Evolutionary conservation across 148 eudicot species (phyloP).

Genomic region (Rhododendron ferrugineum): DNA sequence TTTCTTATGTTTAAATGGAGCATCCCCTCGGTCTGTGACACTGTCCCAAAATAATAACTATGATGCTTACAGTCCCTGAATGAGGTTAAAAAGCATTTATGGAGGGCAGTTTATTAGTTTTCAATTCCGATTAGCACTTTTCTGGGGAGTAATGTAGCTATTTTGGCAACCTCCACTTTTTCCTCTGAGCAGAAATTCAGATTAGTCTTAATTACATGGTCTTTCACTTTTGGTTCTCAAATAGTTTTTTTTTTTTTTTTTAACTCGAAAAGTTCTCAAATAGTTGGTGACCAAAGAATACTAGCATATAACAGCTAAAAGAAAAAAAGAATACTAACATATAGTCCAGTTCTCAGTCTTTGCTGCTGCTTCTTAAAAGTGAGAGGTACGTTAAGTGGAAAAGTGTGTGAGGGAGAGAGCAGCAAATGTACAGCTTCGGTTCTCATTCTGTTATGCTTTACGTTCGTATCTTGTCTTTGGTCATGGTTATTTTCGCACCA

Average conservation of each 20-base stretch:
- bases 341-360: background rate
- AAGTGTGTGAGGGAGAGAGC: background rate
- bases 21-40: background rate
- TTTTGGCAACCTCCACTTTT: background rate
- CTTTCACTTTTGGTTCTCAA: background rate
- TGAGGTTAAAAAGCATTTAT: background rate
- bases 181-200: background rate
- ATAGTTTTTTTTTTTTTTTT: background rate
- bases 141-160: background rate
- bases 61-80: background rate
- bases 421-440: background rate
- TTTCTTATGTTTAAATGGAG: background rate
- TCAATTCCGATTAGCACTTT: background rate
- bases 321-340: background rate
- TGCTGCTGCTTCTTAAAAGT: background rate
- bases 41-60: background rate
- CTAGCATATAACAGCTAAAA: too few relatives aligned
- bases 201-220: background rate
- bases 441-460: background rate
- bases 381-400: background rate
- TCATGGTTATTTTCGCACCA: too few relatives aligned
- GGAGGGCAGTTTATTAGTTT: background rate
- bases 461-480: too few relatives aligned
- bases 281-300: background rate
- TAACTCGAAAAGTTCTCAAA: background rate